Conservation (phyloP, 129 eudicot genomes). For the Ambrosia trifida region DNA sequence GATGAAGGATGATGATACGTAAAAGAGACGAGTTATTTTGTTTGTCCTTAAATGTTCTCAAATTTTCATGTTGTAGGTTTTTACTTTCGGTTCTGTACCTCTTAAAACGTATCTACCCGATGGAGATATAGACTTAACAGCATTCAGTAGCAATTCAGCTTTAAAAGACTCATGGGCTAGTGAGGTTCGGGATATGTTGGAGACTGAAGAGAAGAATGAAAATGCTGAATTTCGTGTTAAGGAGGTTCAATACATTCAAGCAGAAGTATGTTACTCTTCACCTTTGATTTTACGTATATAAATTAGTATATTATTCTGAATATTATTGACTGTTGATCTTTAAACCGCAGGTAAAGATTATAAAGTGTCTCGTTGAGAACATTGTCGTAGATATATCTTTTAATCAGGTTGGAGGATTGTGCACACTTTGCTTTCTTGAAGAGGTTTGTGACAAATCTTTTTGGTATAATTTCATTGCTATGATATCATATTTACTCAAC, state of each 20-base stretch:
- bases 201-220: constrained; percentile 77
- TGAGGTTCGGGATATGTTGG: constrained; percentile 74
- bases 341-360: constrained; percentile 70
- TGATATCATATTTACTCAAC: neutral
- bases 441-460: constrained; percentile 48
- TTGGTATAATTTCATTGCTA: neutral
- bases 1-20: no score
- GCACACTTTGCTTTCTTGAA: constrained; percentile 92
- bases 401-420: constrained; percentile 82
- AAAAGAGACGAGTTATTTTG: no score
- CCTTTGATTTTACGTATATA: neutral
- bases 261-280: constrained; percentile 56
- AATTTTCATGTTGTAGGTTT: constrained; percentile 51
- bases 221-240: constrained; percentile 90
- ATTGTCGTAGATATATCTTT: constrained; percentile 89
- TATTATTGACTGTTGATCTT: neutral
- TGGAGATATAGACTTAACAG: constrained; percentile 86
- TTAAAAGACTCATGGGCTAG: constrained; percentile 79
- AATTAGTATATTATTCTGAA: neutral
- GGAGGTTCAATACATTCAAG: constrained; percentile 92
- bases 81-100: constrained; percentile 88
- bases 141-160: constrained; percentile 55
- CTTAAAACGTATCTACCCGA: constrained; percentile 91
- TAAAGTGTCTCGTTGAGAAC: constrained; percentile 82
- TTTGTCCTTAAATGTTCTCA: neutral